Conservation (phyloP, 305 asterid genomes). For the Fraxinus ornus region DNA sequence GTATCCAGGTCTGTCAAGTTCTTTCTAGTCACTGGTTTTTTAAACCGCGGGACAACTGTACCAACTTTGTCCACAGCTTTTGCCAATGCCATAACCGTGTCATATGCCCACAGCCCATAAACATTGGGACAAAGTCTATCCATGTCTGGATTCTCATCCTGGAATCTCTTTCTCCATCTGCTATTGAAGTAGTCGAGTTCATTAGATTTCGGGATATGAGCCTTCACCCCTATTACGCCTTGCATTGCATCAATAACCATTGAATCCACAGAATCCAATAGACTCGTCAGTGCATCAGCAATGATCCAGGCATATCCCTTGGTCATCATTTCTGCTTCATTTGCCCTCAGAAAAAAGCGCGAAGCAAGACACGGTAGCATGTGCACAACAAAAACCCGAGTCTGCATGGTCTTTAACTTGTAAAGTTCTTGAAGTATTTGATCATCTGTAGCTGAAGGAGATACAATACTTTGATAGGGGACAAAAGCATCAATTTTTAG, state of each 20-base stretch:
- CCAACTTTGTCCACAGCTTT: neutral
- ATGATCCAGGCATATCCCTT: neutral
- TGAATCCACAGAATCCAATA: constrained; percentile 30
- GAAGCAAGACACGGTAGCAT: constrained; percentile 19
- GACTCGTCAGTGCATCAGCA: neutral
- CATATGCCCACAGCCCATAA: constrained; percentile 45
- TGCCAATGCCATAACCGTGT: neutral
- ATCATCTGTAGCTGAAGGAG: constrained; percentile 23
- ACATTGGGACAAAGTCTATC: constrained; percentile 27
- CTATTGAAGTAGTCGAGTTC: constrained; percentile 24
- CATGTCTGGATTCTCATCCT: constrained; percentile 26
- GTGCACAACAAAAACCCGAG: constrained; percentile 53
- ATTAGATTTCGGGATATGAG: constrained; percentile 24
- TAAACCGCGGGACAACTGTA: neutral
- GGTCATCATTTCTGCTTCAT: constrained; percentile 1
- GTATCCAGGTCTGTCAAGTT: neutral
- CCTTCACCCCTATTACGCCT: neutral
- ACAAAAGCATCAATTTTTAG: constrained; percentile 21
- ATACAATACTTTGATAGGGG: constrained; percentile 34
- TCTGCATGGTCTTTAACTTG: constrained; percentile 38
- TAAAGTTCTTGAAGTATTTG: constrained; percentile 24
- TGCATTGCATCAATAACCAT: constrained; percentile 40
- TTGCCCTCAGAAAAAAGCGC: neutral
- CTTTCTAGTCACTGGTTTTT: neutral
- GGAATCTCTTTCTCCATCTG: constrained; percentile 31